A percentile compares a stretch with the other conserved stretches of the same genome.
Conservation (phyloP, 331 rosid species). For the Pyrus hybrid region DNA sequence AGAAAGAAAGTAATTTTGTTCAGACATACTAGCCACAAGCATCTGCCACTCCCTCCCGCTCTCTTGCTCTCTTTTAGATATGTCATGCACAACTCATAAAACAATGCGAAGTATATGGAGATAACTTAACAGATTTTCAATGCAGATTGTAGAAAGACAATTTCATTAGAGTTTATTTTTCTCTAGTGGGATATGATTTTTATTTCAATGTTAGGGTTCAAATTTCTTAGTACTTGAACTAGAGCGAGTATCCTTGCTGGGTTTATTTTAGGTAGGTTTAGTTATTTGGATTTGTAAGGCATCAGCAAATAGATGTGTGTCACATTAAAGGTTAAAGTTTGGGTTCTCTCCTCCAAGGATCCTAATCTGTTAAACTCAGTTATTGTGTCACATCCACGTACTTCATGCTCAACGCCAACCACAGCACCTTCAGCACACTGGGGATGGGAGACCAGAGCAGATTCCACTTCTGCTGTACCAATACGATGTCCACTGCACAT, state of each 20-base stretch:
- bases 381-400: constrained; percentile 16
- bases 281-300: neutral
- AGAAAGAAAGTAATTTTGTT: constrained; percentile 9
- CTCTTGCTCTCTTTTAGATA: neutral
- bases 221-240: neutral
- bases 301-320: neutral
- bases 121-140: neutral
- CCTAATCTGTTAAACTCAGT: neutral
- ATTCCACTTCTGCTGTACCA: constrained; percentile 99
- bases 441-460: constrained; percentile 83
- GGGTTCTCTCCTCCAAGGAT: neutral
- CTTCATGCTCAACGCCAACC: constrained; percentile 96
- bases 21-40: neutral
- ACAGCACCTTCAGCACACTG: constrained; percentile 98
- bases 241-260: neutral
- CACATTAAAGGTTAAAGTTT: too few relatives aligned
- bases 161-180: too few relatives aligned
- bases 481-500: constrained; percentile 92
- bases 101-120: neutral
- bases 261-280: neutral
- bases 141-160: neutral
- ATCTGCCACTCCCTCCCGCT: neutral
- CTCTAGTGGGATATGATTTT: too few relatives aligned
- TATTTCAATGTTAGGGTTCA: too few relatives aligned
- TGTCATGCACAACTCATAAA: neutral